Evolutionary conservation across 352 stramenopile species (phyloP), one percentile per base, ranked within the genome.

Genomic region (Phytophthora palmivora): DNA sequence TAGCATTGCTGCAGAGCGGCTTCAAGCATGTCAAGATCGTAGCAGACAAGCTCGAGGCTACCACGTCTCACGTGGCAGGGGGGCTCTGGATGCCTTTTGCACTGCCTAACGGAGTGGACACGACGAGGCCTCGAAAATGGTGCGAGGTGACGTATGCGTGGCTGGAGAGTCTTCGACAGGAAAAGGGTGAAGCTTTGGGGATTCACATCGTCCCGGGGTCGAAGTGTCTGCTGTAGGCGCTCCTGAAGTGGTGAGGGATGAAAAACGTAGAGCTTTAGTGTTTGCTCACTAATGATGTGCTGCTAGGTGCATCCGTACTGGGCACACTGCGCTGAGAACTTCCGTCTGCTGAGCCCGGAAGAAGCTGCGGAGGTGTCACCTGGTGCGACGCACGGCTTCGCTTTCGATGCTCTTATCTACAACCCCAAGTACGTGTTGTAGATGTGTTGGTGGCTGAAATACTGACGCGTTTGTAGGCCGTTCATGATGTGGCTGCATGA

Each of bases 41-140:
- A 6, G 80, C 82, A 21, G 74, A 68, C 14, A 62, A 58, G 47
- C 88, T 85, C 49, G 80, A 91, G 22, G 80, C 63, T 39, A 82
- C 74, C 47, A 86, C 82, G 36, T 91, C 82, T 7, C 80, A 91
- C 63, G 72, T 87, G 10, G 78, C 82, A 3, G 82, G 82, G 18
- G 82, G 79, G 1, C 75, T 91, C 34, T 91, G 82, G 82, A 84
- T 89, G 68, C 80, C 82, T 0, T 91, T 91, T 51, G 80, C 81
- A 15, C 56, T 91, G 24, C 78, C 82, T 0, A 37, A 70, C 9
- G 63, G 67, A 46, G 56, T 74, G 2, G 70, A 79, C 50, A 66
- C 76, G 19, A 21, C 74, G 7, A 69, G 68, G 44, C 72, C 76
- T 16, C 58, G 82, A 11, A 64, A 79, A 58, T 91, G 82, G 82